These are phyloP conservation scores for Mycena albidolilacea DNA, from an alignment of 768 basidiomycete genomes.

Conservation along the genomic window DNA sequence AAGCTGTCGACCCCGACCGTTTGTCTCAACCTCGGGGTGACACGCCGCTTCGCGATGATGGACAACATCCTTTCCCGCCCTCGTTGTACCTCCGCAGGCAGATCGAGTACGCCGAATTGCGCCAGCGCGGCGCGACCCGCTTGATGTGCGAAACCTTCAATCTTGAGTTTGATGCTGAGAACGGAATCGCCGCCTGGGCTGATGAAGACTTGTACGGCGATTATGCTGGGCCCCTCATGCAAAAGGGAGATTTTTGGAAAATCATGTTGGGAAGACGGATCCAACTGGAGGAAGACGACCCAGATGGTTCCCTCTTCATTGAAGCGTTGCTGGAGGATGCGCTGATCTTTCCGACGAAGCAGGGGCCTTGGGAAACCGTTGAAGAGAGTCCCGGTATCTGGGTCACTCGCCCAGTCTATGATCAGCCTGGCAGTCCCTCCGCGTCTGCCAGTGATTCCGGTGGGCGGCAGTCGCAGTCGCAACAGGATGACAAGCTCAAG, in stretches of 20 bases:
- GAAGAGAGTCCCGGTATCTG: constrained; percentile 49
- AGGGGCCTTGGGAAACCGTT: constrained; percentile 48
- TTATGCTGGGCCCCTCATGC: constrained; percentile 52
- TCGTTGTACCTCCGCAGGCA: constrained; percentile 10
- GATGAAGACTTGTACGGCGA: constrained; percentile 50
- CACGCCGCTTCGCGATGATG: constrained; percentile 47
- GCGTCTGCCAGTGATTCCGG: neutral
- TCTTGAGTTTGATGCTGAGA: constrained; percentile 46
- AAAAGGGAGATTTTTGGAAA: constrained; percentile 54
- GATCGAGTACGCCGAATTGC: constrained; percentile 48
- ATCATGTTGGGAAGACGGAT: constrained; percentile 56
- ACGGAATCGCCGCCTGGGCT: constrained; percentile 55
- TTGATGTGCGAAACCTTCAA: constrained; percentile 57
- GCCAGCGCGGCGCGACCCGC: constrained; percentile 51
- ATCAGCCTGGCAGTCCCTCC: neutral
- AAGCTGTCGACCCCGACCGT: constrained; percentile 46
- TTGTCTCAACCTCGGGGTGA: constrained; percentile 45
- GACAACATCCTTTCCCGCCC: constrained; percentile 23
- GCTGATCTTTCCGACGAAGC: constrained; percentile 41
- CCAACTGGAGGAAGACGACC: constrained; percentile 52
- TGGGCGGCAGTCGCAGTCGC: no score
- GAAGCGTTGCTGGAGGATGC: constrained; percentile 53
- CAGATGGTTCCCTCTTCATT: constrained; percentile 53
- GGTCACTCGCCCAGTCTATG: constrained; percentile 45
- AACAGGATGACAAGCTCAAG: neutral